Evolutionary conservation across 2,329 filamentous ascomycete genomes (phyloP), one percentile per base, ranked within the genome.

Genomic region (Monilinia polystroma): DNA sequence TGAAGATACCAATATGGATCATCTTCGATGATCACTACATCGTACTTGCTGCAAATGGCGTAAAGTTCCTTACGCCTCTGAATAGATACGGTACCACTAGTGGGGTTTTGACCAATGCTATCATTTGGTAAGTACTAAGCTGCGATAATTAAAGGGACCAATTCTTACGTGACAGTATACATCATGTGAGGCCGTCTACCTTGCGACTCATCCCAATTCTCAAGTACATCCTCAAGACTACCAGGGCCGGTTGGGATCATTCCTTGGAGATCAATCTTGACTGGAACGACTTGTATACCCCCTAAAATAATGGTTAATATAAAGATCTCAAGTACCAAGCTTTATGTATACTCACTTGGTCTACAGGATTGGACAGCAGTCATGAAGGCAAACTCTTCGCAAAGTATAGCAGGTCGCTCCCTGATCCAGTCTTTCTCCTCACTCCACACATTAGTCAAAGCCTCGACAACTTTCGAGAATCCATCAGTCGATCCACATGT

Each of bases 1-100:
- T 97, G 94, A 11, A 98, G 83, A 77, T 95, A 94, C 91, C 92
- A 97, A 80, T 97, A 97, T 7, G 94, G 94, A 70, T 97, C 93
- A 73, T 98, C 94, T 78, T 98, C 94, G 69, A 96, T 80, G 71
- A 97, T 97, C 74, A 97, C 85, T 70, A 97, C 85, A 77, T 97
- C 93, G 79, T 92, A 96, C 76, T 89, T 85, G 76, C 87, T 87
- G 79, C 91, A 95, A 18, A 97, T 77, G 23, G 84, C 85, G 76
- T 97, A 97, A 38, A 97, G 84, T 63, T 93, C 87, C 73, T 86
- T 90, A 66, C 91, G 86, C 52, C 94, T 87, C 73, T 89, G 80
- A 12, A 95, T 77, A 3, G 90, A 88, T 2, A 96, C 81, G 3
- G 91, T 87, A 43, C 90, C 88, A 41, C 90, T 89, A 0, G 92